Evolutionary conservation across 2,329 filamentous ascomycete genomes (phyloP), one percentile per base, ranked within the genome.

Genomic region (Fusarium sambucinum): DNA sequence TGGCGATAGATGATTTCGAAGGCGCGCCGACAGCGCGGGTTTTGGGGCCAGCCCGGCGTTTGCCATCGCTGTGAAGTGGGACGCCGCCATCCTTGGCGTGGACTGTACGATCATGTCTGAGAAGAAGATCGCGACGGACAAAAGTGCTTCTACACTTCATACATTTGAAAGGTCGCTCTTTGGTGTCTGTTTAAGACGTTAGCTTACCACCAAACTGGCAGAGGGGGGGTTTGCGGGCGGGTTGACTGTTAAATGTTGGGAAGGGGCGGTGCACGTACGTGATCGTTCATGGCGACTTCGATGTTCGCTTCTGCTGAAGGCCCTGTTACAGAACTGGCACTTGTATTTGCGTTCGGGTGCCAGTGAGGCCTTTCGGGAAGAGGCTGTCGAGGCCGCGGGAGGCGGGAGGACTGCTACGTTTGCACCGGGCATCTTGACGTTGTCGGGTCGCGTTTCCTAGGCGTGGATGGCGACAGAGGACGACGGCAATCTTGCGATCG

Each of bases 311-410:
- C 96, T 88, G 84, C 94, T 97, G 81, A 99, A 99, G 69, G 96
- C 96, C 81, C 96, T 89, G 83, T 94, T 94, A 85, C 96, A 98
- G 82, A 97, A 98, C 85, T 97, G 94, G 84, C 96, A 99, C 81
- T 98, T 97, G 89, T 99, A 99, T 83, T 97, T 97, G 86, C 96
- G 95, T 85, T 98, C 96, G 58, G 94, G 93, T 74, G 89, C 90
- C 74, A 90, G 83, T 66, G 91, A 85, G 72, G 90, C 82, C 83
- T 96, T 97, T 81, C 92, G 89, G 76, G 90, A 86, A 74, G 88
- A 87, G 78, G 91, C 87, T 77, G 90, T 87, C 77, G 93, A 88
- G 77, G 88, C 84, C 77, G 88, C 86, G 74, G 88, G 81, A 77
- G 91, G 83, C 74, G 89, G 82, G 73, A 86, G 83, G 74, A 87